phyloP scores from a whole-genome alignment of 805 yeast genomes.

The Naumovozyma castellii region DNA sequence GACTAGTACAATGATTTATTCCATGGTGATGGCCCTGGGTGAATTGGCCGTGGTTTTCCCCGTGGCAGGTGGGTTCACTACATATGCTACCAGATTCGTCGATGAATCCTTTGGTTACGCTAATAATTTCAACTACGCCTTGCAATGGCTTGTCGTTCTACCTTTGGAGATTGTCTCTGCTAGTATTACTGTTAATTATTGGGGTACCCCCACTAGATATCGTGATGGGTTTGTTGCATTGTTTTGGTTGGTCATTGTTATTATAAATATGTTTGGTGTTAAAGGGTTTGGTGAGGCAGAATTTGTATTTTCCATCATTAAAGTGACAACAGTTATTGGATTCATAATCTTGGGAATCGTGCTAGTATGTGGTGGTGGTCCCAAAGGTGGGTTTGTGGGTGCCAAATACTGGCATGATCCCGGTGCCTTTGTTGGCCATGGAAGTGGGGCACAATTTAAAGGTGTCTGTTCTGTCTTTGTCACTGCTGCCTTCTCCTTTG shows the following conservation, averaged over 20 bases:
- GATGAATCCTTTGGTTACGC: conserved; percentile 58
- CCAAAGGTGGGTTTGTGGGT: conserved; percentile 40
- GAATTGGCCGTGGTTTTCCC: conserved; percentile 55
- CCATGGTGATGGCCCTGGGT: conserved; percentile 53
- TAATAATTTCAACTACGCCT: conserved; percentile 47
- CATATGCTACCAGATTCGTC: conserved; percentile 51
- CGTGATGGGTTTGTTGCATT: conserved; percentile 42
- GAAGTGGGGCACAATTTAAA: conserved; percentile 35
- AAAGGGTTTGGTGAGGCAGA: conserved; percentile 48
- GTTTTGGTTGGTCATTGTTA: conserved; percentile 40
- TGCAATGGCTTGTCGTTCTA: conserved; percentile 43
- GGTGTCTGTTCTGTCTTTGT: conserved; percentile 68
- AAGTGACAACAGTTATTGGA: conserved; percentile 40
- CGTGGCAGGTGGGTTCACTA: conserved; percentile 53
- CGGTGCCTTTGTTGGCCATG: conserved; percentile 47
- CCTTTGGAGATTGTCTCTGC: conserved; percentile 48
- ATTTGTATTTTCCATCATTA: conserved; percentile 38
- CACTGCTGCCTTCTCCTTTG: conserved; percentile 58
- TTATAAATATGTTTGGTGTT: conserved; percentile 46
- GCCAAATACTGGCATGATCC: conserved; percentile 44
- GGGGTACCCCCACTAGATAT: conserved; percentile 39
- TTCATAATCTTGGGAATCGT: conserved; percentile 41
- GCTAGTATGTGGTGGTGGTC: conserved; percentile 46
- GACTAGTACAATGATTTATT: conserved; percentile 47
- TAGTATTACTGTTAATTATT: conserved; percentile 42